Evolutionary conservation across 148 eudicot species (phyloP).

Genomic region (Rhododendron simsii): DNA sequence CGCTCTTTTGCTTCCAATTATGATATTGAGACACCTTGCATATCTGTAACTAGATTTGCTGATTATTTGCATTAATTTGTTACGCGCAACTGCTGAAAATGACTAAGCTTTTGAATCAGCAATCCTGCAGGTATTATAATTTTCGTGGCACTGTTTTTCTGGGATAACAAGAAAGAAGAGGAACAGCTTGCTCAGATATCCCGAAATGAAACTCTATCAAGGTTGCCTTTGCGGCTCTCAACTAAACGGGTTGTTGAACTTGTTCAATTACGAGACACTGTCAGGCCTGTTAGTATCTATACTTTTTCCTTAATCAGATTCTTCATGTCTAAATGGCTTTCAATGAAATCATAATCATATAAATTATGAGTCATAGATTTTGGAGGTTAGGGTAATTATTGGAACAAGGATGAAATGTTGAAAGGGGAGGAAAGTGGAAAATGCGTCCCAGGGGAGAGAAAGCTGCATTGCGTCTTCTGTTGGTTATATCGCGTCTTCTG

Average conservation of each 20-base stretch:
- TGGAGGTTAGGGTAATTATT: background rate
- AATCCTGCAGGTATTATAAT: constrained; percentile 67
- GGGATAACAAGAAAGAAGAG: constrained; percentile 99
- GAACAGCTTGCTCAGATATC: constrained; percentile 89
- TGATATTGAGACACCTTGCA: background rate
- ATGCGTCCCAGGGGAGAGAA: background rate
- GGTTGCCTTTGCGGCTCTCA: constrained; percentile 94
- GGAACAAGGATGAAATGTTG: background rate
- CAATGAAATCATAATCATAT: background rate
- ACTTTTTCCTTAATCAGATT: constrained; percentile 1
- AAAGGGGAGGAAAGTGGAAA: background rate
- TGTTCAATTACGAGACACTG: constrained; percentile 87
- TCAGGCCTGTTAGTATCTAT: constrained; percentile 77
- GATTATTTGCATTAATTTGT: background rate
- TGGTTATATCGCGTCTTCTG: background rate
- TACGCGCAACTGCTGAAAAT: constrained; percentile 18
- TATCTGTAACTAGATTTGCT: background rate
- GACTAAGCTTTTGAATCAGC: constrained; percentile 56
- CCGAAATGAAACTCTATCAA: constrained; percentile 82
- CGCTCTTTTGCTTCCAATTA: background rate
- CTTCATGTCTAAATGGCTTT: background rate
- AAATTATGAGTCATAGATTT: background rate
- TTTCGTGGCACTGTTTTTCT: constrained; percentile 68
- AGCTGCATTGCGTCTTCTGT: background rate
- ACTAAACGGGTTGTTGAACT: constrained; percentile 92